Evolutionary conservation across 768 basidiomycete species (phyloP), one percentile per base, ranked within the genome.

Genomic region (Glaciozyma antarctica): DNA sequence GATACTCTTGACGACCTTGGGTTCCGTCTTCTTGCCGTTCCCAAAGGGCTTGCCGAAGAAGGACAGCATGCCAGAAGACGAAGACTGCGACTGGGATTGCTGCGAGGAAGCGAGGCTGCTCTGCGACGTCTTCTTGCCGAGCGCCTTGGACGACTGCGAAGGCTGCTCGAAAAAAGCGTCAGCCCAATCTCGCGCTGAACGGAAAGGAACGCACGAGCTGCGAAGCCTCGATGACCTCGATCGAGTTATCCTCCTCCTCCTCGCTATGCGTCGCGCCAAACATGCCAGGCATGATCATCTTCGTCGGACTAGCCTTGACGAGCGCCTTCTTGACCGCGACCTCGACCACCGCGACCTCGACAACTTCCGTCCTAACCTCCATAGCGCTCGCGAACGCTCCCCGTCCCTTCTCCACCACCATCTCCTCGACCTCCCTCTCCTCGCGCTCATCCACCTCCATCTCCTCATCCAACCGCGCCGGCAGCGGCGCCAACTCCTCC

Each of bases 1-100:
- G 38, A 91, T 75, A 56, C 86, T 88, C 79, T 90, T 91, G 49
- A 89, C 83, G 3, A 69, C 75, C 73, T 88, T 86, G 12, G 84
- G 79, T 71, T 87, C 87, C 51, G 75, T 80, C 74, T 88, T 90
- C 79, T 87, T 90, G 65, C 88, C 78, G 51, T 60, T 38, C 17
- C 47, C 47, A 26, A 30, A 32, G 5, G 53, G 30, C 32, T 54
- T 54, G 53, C 26, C 26, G 12, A 26, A 26, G 16, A 56, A 56
- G 38, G 34, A 41, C 22, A 30, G 22, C 30, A 38, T 65, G 71
- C 55, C 65, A 58, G 49, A 69, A 59, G 47, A 88, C 77, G 70
- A 84, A 87, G 22, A 83, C 83, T 8, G 88, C 86, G 70, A 87
- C 38, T 22, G 62, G 21, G 63, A 55, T 21, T 63, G 62, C 84